Conservation (phyloP, 345 rosid genomes). For the Combretum micranthum region DNA sequence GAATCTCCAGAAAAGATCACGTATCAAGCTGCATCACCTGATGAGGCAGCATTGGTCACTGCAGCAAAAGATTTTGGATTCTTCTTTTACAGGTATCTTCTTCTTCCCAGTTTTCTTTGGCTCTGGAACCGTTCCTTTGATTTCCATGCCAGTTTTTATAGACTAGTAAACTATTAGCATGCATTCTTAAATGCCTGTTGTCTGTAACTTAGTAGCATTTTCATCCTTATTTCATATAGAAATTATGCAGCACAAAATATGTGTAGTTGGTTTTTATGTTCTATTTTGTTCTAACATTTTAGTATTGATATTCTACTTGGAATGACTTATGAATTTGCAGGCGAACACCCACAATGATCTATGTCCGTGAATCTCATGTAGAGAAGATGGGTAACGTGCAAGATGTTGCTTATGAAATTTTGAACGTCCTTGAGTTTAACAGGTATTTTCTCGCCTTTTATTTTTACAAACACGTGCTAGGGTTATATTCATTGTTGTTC, state of each 20-base stretch:
- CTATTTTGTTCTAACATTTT: background rate
- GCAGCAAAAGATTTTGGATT: slow-evolving; percentile 98
- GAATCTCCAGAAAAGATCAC: slow-evolving; percentile 85
- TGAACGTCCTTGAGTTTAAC: slow-evolving; percentile 96
- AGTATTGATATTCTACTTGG: background rate
- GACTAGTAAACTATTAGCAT: no score
- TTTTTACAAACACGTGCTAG: slow-evolving; percentile 1
- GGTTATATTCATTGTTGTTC: background rate
- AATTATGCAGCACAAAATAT: no score
- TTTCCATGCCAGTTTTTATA: background rate
- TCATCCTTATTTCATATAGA: no score
- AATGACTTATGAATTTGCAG: slow-evolving; percentile 28
- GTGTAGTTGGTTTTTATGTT: no score
- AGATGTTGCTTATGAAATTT: slow-evolving; percentile 83
- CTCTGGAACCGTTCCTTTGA: background rate
- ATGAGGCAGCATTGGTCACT: slow-evolving; percentile 94
- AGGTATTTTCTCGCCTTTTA: slow-evolving; percentile 40
- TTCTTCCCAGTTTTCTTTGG: background rate
- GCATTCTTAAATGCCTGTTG: no score
- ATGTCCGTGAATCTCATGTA: slow-evolving; percentile 95
- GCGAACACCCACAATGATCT: slow-evolving; percentile 89
- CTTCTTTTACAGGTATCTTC: slow-evolving; percentile 77
- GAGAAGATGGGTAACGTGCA: slow-evolving; percentile 91
- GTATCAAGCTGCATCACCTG: slow-evolving; percentile 99
- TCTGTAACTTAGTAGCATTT: no score